Evolutionary conservation across 305 asterid genomes (phyloP).

Genomic region (Salvia sclarea): DNA sequence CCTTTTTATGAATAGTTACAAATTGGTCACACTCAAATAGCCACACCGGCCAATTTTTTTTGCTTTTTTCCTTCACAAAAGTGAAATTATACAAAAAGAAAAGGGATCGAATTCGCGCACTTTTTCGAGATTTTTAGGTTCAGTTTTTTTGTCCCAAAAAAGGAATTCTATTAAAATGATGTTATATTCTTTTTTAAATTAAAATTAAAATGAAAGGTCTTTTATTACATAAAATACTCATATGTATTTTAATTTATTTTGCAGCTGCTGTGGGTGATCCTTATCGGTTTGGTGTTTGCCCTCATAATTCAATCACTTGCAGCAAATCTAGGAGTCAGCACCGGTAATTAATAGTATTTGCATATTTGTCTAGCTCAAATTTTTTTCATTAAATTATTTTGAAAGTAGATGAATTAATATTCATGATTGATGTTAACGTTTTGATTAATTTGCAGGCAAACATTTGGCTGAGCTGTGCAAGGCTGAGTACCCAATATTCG

Average conservation of each 20-base stretch:
- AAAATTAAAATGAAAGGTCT: too few relatives aligned
- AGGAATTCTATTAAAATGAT: not conserved
- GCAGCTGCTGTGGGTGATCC: conserved; percentile 88
- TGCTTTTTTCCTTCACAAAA: not conserved
- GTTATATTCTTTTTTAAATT: too few relatives aligned
- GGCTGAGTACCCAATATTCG: conserved; percentile 73
- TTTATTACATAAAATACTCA: too few relatives aligned
- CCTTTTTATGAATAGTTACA: too few relatives aligned
- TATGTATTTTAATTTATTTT: too few relatives aligned
- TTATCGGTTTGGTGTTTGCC: conserved; percentile 83
- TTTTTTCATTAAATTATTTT: too few relatives aligned
- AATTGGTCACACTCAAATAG: too few relatives aligned
- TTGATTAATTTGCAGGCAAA: conserved; percentile 65
- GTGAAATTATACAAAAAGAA: not conserved
- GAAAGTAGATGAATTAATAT: not conserved
- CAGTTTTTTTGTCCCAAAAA: not conserved
- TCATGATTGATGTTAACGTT: not conserved
- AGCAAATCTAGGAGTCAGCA: conserved; percentile 93
- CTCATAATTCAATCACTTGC: conserved; percentile 92
- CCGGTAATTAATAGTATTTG: conserved; percentile 60
- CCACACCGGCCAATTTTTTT: not conserved
- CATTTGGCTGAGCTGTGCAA: conserved; percentile 83
- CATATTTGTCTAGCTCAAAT: too few relatives aligned
- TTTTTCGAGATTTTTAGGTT: not conserved
- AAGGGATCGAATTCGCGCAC: too few relatives aligned